A percentile compares a stretch with the other conserved stretches of the same genome.
These are phyloP conservation scores for Thoreauomyces humboldtii DNA, from an alignment of 192 early-diverging fungal genomes.

Conservation along the genomic window DNA sequence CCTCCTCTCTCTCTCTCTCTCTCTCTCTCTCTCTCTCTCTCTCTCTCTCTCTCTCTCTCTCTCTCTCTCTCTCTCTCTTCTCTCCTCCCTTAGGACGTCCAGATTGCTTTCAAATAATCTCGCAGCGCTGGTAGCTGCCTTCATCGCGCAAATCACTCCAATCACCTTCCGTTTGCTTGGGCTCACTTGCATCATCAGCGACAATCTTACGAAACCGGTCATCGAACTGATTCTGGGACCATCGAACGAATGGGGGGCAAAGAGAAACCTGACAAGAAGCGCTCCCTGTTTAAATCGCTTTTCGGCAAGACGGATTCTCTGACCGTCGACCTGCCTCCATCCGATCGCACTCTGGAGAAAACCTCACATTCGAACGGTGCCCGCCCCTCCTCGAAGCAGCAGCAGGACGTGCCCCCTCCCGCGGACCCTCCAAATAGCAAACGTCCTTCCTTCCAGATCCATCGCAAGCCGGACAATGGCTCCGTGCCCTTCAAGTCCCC, in stretches of 20 bases:
- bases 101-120: no score
- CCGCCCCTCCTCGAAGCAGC: background rate
- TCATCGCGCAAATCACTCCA: no score
- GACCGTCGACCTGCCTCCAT: no score
- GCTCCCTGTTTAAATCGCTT: background rate
- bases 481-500: no score
- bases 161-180: no score
- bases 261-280: background rate
- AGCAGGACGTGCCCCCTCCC: background rate
- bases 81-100: no score
- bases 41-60: background rate
- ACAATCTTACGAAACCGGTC: background rate
- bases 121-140: no score
- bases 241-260: background rate
- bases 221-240: background rate
- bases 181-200: background rate
- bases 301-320: no score
- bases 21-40: background rate
- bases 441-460: constrained; percentile 2
- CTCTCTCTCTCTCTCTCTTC: background rate
- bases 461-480: background rate
- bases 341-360: background rate
- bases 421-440: no score
- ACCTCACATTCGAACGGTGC: background rate
- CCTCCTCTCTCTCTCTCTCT: background rate